phyloP scores from a whole-genome alignment of 1,139 yeast species.

The Geotrichum citri-aurantii region DNA sequence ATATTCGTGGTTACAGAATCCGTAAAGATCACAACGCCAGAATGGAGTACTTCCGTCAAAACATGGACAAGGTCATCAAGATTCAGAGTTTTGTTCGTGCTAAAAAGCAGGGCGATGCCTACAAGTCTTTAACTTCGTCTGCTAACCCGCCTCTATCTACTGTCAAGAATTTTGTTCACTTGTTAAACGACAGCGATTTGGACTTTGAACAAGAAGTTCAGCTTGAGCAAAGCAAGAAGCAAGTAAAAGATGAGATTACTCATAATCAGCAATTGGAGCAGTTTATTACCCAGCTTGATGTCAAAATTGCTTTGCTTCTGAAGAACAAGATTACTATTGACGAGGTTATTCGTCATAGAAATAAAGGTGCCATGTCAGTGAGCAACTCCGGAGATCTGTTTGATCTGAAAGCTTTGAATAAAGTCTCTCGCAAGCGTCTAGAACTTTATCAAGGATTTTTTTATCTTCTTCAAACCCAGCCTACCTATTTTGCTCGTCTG shows the following conservation, averaged over 20 bases:
- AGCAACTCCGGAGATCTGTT: slow-evolving; percentile 31
- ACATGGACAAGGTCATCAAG: slow-evolving; percentile 54
- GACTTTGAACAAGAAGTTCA: slow-evolving; percentile 75
- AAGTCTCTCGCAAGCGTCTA: slow-evolving; percentile 40
- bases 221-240: slow-evolving; percentile 61
- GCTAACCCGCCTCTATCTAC: slow-evolving; percentile 74
- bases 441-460: slow-evolving; percentile 73
- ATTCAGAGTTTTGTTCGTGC: slow-evolving; percentile 74
- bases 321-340: slow-evolving; percentile 76
- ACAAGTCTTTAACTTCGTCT: slow-evolving; percentile 60
- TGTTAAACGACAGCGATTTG: slow-evolving; percentile 65
- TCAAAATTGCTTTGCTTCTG: slow-evolving; percentile 70
- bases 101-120: slow-evolving; percentile 64
- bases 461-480: slow-evolving; percentile 79
- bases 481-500: slow-evolving; percentile 61
- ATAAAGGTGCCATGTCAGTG: slow-evolving; percentile 32
- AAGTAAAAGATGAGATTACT: slow-evolving; percentile 56
- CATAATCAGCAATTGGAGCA: slow-evolving; percentile 64
- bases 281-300: slow-evolving; percentile 73
- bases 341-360: slow-evolving; percentile 58
- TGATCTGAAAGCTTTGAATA: slow-evolving; percentile 40
- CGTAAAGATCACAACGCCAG: slow-evolving; percentile 41
- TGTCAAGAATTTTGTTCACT: slow-evolving; percentile 68
- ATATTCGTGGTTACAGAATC: slow-evolving; percentile 43
- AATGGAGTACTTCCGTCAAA: slow-evolving; percentile 48